These are phyloP conservation scores for Cercospora sp. DNA, from an alignment of 2,329 filamentous ascomycete species.

Conservation along the genomic window DNA sequence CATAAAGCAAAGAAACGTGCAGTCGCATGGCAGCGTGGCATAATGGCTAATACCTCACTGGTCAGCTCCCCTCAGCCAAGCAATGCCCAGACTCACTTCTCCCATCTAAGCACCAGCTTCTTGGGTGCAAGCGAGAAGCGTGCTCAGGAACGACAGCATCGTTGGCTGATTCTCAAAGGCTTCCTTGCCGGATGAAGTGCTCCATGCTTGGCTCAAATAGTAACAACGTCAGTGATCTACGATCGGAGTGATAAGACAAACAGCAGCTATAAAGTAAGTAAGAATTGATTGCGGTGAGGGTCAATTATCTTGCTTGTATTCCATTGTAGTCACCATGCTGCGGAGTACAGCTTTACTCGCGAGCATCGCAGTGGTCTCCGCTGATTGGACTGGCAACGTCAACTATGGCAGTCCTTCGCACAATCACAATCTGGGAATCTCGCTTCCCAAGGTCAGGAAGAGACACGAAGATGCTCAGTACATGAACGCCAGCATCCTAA, in stretches of 20 bases:
- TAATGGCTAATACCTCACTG: conserved; percentile 9
- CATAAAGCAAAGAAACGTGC: conserved; percentile 3
- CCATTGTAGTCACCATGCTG: neutral
- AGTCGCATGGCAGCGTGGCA: conserved; percentile 14
- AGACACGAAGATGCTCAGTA: conserved; percentile 49
- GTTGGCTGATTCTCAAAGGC: conserved; percentile 9
- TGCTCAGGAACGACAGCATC: conserved; percentile 17
- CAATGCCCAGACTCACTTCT: conserved; percentile 14
- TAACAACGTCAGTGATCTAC: conserved; percentile 6
- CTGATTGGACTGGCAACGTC: conserved; percentile 52
- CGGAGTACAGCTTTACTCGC: conserved; percentile 8
- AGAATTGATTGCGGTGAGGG: neutral
- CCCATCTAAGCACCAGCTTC: conserved; percentile 9
- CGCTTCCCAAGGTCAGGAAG: conserved; percentile 61
- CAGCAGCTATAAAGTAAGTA: conserved; percentile 12
- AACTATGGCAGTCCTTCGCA: conserved; percentile 68
- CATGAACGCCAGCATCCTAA: conserved; percentile 51
- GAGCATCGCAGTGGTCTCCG: conserved; percentile 13
- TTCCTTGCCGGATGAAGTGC: conserved; percentile 1
- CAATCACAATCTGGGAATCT: conserved; percentile 64
- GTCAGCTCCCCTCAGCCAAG: conserved; percentile 14
- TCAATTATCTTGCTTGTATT: neutral
- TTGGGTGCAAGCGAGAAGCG: conserved; percentile 12
- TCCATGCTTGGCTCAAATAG: neutral
- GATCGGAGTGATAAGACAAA: neutral